Evolutionary conservation across 2,329 filamentous ascomycete species (phyloP).

Genomic region (Helotiales sp.): DNA sequence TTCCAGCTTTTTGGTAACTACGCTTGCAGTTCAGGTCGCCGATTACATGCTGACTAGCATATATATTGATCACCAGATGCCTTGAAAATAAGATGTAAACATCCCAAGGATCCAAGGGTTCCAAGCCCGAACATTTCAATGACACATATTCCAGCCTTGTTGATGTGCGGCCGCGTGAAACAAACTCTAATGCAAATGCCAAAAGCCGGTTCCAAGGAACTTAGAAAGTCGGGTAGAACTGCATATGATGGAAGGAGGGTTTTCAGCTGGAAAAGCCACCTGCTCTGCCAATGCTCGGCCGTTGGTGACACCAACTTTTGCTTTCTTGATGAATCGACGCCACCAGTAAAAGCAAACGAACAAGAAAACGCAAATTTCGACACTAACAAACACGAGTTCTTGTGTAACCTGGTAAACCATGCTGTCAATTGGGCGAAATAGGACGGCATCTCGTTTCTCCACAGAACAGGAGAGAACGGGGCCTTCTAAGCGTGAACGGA

Average conservation of each 20-base stretch:
- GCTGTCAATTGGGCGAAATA: neutral
- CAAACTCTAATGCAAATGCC: neutral
- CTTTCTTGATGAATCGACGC: constrained; percentile 1
- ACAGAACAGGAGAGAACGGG: neutral
- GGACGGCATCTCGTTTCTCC: neutral
- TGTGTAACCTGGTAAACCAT: neutral
- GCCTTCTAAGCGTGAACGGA: neutral
- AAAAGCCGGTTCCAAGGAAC: neutral
- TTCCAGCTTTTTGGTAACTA: constrained; percentile 5
- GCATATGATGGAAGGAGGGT: neutral
- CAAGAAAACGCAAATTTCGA: too few species aligned
- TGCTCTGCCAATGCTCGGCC: neutral
- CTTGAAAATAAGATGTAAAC: neutral
- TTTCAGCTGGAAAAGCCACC: constrained; percentile 9
- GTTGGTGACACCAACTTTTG: constrained; percentile 7
- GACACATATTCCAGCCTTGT: constrained; percentile 12
- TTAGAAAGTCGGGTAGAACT: neutral
- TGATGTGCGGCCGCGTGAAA: constrained; percentile 3
- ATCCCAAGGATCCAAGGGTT: neutral
- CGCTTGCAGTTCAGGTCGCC: constrained; percentile 15
- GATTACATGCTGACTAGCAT: constrained; percentile 14
- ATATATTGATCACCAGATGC: constrained; percentile 12
- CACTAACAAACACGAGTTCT: neutral
- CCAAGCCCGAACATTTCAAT: neutral
- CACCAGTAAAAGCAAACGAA: constrained; percentile 3